Conservation (phyloP, 176 grass and related monocot genomes). For the Coix lacrymajobi region DNA sequence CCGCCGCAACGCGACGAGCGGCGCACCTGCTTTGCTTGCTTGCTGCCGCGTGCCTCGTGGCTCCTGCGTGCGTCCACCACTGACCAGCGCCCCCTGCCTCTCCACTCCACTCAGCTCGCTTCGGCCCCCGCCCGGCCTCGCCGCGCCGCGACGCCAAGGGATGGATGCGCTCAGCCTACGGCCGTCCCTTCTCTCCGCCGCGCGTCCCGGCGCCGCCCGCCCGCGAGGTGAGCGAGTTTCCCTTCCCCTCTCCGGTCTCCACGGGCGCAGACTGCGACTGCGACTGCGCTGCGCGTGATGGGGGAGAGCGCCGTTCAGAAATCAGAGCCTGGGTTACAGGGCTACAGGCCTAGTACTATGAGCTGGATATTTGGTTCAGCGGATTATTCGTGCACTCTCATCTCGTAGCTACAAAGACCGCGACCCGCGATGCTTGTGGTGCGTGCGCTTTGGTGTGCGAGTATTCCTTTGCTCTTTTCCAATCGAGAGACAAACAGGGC, state of each 20-base stretch:
- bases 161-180: constrained; percentile 48
- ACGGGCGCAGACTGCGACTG: background rate
- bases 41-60: background rate
- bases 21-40: background rate
- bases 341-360: too few relatives aligned
- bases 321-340: too few relatives aligned
- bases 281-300: too few relatives aligned
- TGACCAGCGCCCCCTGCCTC: background rate
- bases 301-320: background rate
- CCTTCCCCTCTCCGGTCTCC: background rate
- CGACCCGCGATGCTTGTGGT: background rate
- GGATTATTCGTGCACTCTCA: background rate
- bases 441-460: background rate
- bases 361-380: background rate
- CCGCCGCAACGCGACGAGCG: background rate
- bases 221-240: constrained; percentile 27
- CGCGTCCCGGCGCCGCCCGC: constrained; percentile 1
- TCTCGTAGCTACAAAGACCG: background rate
- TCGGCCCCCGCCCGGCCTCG: background rate
- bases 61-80: background rate
- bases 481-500: background rate
- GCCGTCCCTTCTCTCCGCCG: constrained; percentile 27
- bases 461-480: background rate
- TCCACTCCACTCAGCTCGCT: background rate
- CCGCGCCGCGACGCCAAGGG: background rate